phyloP scores from a whole-genome alignment of 345 rosid genomes.

The Kandelia obovata region DNA sequence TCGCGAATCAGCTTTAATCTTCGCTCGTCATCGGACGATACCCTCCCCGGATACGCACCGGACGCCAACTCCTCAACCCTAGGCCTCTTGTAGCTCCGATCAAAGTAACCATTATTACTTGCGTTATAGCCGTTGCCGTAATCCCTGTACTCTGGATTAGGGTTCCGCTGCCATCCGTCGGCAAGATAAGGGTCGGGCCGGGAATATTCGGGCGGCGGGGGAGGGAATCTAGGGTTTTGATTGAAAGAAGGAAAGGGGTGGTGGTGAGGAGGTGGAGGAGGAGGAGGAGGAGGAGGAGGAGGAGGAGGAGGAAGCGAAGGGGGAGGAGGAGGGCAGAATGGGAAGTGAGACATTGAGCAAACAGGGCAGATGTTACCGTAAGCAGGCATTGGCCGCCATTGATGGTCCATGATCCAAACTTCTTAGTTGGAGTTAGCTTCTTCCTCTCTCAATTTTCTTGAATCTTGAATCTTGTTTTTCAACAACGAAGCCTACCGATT shows the following conservation, averaged over 20 bases:
- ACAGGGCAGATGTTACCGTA: slow-evolving; percentile 44
- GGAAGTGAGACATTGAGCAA: slow-evolving; percentile 65
- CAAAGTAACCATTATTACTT: slow-evolving; percentile 19
- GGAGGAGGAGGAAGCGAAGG: slow-evolving; percentile 33
- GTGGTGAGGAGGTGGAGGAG: slow-evolving; percentile 11
- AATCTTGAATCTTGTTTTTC: too few species aligned
- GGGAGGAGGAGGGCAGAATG: slow-evolving; percentile 62
- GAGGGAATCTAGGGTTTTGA: slow-evolving; percentile 45
- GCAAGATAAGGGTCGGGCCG: slow-evolving; percentile 32
- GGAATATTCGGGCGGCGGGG: slow-evolving; percentile 34
- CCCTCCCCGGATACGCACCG: slow-evolving; percentile 15
- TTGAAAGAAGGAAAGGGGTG: slow-evolving; percentile 10
- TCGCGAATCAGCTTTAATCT: slow-evolving; percentile 80
- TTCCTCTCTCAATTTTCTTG: too few species aligned
- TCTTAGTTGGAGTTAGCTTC: background rate
- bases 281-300: slow-evolving; percentile 46
- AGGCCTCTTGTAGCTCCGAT: slow-evolving; percentile 66
- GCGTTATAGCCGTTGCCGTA: background rate
- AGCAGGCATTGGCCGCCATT: slow-evolving; percentile 55
- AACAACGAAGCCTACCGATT: too few species aligned
- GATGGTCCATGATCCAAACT: slow-evolving; percentile 34
- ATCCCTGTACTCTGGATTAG: slow-evolving; percentile 20
- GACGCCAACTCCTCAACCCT: slow-evolving; percentile 44
- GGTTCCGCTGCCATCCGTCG: slow-evolving; percentile 39
- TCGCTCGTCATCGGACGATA: slow-evolving; percentile 55